Evolutionary conservation across 371 early-diverging fungal genomes (phyloP).

Genomic region (Actinomucor elegans): DNA sequence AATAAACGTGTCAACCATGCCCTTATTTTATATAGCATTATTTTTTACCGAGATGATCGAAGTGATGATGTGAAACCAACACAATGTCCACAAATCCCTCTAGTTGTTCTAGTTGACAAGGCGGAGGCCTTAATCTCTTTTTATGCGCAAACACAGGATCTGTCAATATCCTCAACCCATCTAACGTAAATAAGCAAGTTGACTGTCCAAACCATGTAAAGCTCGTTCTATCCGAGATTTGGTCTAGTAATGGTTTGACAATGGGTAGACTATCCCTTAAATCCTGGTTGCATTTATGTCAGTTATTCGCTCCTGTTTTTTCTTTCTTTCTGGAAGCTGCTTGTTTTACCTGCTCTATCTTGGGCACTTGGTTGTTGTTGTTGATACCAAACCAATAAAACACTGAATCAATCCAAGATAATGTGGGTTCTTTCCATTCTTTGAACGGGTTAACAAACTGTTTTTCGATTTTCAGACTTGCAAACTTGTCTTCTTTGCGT

Average conservation of each 20-base stretch:
- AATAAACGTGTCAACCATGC: background rate
- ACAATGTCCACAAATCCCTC: constrained; percentile 54
- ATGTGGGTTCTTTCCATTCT: constrained; percentile 51
- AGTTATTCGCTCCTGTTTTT: background rate
- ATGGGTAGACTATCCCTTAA: constrained; percentile 36
- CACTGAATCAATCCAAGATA: constrained; percentile 40
- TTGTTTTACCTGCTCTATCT: constrained; percentile 3
- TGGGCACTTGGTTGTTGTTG: constrained; percentile 10
- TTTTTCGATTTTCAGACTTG: constrained; percentile 53
- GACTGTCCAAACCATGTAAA: constrained; percentile 62
- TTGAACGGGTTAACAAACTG: constrained; percentile 64
- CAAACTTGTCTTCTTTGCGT: constrained; percentile 42
- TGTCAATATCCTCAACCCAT: constrained; percentile 59
- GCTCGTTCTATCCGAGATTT: constrained; percentile 28
- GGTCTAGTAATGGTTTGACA: constrained; percentile 38
- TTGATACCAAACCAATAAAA: constrained; percentile 40
- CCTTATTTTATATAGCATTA: background rate
- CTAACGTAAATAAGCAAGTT: constrained; percentile 58
- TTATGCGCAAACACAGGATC: constrained; percentile 58
- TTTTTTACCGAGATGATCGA: constrained; percentile 56
- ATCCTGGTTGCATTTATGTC: background rate
- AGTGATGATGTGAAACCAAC: constrained; percentile 57
- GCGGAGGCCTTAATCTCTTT: constrained; percentile 48
- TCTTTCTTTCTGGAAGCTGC: constrained; percentile 11
- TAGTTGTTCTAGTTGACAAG: constrained; percentile 49